Conservation (phyloP, 116 monocot species). For the Papilionanthe hybrid region DNA sequence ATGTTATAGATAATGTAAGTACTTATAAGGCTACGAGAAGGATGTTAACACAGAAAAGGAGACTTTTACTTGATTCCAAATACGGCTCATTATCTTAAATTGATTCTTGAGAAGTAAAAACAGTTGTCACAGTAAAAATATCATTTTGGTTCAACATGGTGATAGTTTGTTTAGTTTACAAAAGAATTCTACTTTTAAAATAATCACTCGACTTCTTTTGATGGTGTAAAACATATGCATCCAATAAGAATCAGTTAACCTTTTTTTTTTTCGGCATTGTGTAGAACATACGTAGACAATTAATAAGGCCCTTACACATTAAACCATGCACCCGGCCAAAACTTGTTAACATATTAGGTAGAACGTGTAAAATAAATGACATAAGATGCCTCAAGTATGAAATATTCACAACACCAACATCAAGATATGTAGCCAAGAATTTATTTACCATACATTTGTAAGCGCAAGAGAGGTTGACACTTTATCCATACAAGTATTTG, state of each 20-base stretch:
- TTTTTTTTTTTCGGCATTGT: neutral
- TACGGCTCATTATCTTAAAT: too few species aligned
- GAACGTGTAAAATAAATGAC: neutral
- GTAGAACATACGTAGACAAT: neutral
- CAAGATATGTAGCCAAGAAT: neutral
- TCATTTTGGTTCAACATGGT: neutral
- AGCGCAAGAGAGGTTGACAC: slow-evolving; percentile 69
- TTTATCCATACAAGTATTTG: slow-evolving; percentile 88
- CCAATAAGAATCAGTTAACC: too few species aligned
- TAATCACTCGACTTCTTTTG: neutral
- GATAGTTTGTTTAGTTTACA: neutral
- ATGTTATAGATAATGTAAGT: too few species aligned
- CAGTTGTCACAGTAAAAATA: too few species aligned
- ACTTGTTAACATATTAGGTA: neutral
- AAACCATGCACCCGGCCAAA: neutral
- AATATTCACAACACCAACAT: neutral
- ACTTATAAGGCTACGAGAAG: too few species aligned
- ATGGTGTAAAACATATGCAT: neutral
- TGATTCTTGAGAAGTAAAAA: too few species aligned
- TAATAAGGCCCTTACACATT: neutral
- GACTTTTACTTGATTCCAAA: too few species aligned
- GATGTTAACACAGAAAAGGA: too few species aligned
- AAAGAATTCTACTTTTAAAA: neutral
- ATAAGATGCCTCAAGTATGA: neutral
- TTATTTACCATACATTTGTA: slow-evolving; percentile 47